These are phyloP conservation scores for Agapanthus africanus DNA, from an alignment of 106 monocot genomes.

Conservation along the genomic window DNA sequence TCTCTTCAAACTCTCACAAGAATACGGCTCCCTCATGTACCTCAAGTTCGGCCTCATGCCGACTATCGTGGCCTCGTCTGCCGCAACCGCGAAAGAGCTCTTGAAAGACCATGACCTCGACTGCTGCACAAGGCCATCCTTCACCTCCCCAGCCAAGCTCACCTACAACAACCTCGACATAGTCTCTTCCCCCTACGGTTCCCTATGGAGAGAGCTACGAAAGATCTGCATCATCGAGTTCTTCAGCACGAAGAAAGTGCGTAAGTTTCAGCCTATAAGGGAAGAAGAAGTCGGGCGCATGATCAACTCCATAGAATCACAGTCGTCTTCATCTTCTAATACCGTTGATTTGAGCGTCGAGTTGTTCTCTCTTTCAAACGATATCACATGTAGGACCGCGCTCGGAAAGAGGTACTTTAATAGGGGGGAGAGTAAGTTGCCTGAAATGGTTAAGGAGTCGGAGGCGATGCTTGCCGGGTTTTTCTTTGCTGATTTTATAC, in stretches of 20 bases:
- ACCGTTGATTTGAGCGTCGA: neutral
- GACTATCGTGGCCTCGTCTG: constrained; percentile 26
- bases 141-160: constrained; percentile 21
- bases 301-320: neutral
- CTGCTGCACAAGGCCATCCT: neutral
- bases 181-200: constrained; percentile 26
- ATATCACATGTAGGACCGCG: neutral
- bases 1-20: constrained; percentile 19
- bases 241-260: constrained; percentile 22
- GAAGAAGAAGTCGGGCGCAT: neutral
- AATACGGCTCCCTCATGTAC: constrained; percentile 25
- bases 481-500: too few relatives aligned
- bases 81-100: constrained; percentile 21
- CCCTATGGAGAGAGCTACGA: constrained; percentile 19
- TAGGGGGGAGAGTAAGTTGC: neutral
- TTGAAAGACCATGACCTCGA: constrained; percentile 22
- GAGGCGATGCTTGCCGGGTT: neutral
- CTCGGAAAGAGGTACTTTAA: neutral
- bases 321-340: neutral
- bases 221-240: constrained; percentile 34
- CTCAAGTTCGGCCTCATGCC: constrained; percentile 19
- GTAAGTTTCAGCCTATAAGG: constrained; percentile 24
- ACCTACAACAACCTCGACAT: constrained; percentile 30
- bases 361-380: neutral
- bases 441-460: neutral